Evolutionary conservation across 495 filamentous ascomycete species (phyloP).

Genomic region (Podospora pseudocomata): DNA sequence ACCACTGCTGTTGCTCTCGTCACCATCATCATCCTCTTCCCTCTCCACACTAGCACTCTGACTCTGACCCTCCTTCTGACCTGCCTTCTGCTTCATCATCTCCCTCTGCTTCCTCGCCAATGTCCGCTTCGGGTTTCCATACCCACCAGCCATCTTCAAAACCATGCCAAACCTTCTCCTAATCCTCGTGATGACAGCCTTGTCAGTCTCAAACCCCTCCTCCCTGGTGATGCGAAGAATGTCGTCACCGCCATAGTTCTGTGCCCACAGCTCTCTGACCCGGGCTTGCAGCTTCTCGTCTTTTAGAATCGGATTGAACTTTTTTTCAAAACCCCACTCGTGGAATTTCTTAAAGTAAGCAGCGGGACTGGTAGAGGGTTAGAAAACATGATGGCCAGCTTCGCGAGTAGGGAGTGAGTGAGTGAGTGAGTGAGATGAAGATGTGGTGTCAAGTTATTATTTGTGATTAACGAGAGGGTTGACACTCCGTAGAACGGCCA

Average conservation of each 20-base stretch:
- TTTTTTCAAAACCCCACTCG: background rate
- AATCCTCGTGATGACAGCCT: background rate
- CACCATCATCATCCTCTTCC: background rate
- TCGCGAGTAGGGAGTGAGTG: background rate
- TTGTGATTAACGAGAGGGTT: background rate
- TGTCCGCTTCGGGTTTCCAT: background rate
- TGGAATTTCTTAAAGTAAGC: background rate
- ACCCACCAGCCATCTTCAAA: background rate
- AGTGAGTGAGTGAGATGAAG: background rate
- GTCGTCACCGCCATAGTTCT: background rate
- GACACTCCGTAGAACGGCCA: background rate
- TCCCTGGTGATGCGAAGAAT: background rate
- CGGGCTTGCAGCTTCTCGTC: background rate
- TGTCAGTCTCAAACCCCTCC: background rate
- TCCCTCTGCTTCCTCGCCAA: background rate
- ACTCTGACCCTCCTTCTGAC: background rate
- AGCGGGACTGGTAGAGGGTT: background rate
- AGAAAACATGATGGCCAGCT: background rate
- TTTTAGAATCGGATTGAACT: slow-evolving; percentile 1
- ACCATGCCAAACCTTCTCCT: background rate
- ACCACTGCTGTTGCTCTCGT: background rate
- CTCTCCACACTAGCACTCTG: background rate
- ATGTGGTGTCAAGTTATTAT: background rate
- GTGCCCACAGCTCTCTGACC: background rate
- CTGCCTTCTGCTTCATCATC: background rate